phyloP scores from a whole-genome alignment of 192 early-diverging fungal genomes.

The Entomortierella chlamydospora region DNA sequence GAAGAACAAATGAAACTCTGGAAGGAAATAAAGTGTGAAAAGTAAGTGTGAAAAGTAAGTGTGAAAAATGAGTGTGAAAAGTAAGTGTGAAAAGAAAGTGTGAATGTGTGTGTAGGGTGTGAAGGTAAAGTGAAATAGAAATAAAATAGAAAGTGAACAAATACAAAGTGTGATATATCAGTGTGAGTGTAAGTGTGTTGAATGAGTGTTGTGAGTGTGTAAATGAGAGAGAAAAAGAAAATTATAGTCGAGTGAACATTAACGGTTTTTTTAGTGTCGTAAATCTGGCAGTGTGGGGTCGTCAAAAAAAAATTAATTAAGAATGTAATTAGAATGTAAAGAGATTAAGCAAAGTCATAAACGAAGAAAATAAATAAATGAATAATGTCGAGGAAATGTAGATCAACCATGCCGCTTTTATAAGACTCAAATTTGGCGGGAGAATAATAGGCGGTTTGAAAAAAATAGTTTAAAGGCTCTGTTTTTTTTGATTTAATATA shows the following conservation, averaged over 20 bases:
- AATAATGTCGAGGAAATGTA: background rate
- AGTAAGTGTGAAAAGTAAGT: slow-evolving; percentile 1
- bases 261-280: too few relatives aligned
- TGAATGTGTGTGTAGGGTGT: background rate
- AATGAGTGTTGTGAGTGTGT: slow-evolving; percentile 2
- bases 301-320: background rate
- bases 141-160: slow-evolving; percentile 5
- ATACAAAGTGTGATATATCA: background rate
- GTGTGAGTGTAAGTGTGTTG: background rate
- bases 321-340: background rate
- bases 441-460: too few relatives aligned
- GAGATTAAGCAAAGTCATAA: background rate
- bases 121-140: background rate
- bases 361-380: slow-evolving; percentile 17
- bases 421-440: too few relatives aligned
- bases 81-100: too few relatives aligned
- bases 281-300: background rate
- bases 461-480: too few relatives aligned
- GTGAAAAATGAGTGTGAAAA: slow-evolving; percentile 7
- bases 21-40: background rate
- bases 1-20: background rate
- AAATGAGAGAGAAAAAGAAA: too few relatives aligned
- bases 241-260: too few relatives aligned
- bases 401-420: too few relatives aligned
- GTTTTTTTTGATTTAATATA: too few relatives aligned